phyloP scores from a whole-genome alignment of 2,329 filamentous ascomycete genomes.

The Cordyceps farinosa region DNA sequence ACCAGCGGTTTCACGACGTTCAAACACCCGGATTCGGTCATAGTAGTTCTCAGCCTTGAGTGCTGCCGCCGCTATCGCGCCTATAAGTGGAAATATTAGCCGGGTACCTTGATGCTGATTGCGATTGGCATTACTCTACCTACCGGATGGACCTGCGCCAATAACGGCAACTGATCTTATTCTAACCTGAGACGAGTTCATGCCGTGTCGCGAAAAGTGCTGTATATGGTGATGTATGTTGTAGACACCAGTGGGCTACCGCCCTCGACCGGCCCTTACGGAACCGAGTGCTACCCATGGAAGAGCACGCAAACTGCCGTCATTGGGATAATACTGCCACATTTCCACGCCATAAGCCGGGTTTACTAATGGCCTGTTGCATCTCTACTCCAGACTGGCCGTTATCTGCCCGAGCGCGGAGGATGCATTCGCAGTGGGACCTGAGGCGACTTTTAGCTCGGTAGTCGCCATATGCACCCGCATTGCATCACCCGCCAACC shows the following conservation, averaged over 20 bases:
- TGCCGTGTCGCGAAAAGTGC: not conserved
- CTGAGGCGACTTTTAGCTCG: not conserved
- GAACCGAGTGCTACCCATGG: not conserved
- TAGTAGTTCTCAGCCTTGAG: slow-evolving; percentile 44
- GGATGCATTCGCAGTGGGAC: not conserved
- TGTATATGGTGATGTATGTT: not conserved
- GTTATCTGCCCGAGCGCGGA: not conserved
- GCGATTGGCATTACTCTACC: not conserved
- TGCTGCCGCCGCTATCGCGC: slow-evolving; percentile 45
- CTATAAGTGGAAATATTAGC: slow-evolving; percentile 26
- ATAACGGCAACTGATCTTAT: slow-evolving; percentile 42
- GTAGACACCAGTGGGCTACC: not conserved
- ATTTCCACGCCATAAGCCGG: not conserved
- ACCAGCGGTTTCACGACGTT: slow-evolving; percentile 40
- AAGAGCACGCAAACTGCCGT: not conserved
- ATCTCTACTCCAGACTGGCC: not conserved
- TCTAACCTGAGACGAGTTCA: slow-evolving; percentile 19
- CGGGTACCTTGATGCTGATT: not conserved
- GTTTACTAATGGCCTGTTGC: not conserved
- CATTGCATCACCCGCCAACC: slow-evolving; percentile 14
- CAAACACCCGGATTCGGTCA: slow-evolving; percentile 40
- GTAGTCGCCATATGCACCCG: slow-evolving; percentile 12
- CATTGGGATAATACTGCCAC: not conserved
- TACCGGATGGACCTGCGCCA: slow-evolving; percentile 42
- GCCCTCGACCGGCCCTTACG: not conserved